A percentile compares a stretch with the other conserved stretches of the same genome.
Evolutionary conservation across 2,329 filamentous ascomycete genomes (phyloP).

Genomic region (Colletotrichum acutatum): DNA sequence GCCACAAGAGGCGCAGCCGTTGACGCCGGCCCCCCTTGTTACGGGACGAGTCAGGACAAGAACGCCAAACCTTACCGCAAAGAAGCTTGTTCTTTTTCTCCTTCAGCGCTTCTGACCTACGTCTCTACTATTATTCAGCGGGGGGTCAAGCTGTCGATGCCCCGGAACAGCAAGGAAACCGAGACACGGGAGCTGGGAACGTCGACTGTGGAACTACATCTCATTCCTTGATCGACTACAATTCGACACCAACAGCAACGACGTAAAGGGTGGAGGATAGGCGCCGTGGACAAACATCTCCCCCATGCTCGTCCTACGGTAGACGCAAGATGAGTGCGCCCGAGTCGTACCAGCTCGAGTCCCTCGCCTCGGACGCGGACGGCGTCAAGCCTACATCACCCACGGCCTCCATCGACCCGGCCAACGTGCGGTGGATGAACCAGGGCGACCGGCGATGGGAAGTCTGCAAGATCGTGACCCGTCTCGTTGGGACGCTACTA

Average conservation of each 20-base stretch:
- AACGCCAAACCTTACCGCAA: background rate
- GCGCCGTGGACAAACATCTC: background rate
- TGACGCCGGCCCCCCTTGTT: background rate
- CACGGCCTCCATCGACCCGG: conserved; percentile 31
- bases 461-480: conserved; percentile 39
- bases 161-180: background rate
- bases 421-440: conserved; percentile 29
- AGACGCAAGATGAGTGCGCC: conserved; percentile 21
- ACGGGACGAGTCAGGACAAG: conserved; percentile 2
- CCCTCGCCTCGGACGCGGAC: conserved; percentile 29
- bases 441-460: conserved; percentile 37
- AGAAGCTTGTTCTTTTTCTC: background rate
- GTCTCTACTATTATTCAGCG: background rate
- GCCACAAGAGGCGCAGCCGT: background rate
- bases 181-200: background rate
- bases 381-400: conserved; percentile 37
- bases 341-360: conserved; percentile 33
- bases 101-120: background rate
- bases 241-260: background rate
- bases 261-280: background rate
- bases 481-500: conserved; percentile 33
- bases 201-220: background rate
- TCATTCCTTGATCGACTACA: background rate
- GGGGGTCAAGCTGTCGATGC: background rate
- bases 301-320: conserved; percentile 6